Evolutionary conservation across 164 flowering plant genomes (phyloP), one percentile per base, ranked within the genome.

Genomic region (Vitis amurensis): DNA sequence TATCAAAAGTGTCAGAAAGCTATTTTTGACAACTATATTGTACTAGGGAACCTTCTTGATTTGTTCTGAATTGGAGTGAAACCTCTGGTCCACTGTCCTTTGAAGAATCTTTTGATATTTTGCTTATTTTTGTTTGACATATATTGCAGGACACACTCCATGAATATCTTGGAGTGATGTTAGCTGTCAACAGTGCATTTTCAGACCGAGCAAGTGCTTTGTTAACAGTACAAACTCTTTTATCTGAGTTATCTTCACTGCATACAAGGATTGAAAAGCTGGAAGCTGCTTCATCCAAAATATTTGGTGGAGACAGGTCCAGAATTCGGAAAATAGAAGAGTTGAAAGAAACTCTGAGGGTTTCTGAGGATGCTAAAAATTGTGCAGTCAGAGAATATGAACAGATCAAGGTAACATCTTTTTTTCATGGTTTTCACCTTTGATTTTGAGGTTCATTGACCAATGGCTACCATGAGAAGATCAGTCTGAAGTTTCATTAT

Each of bases 261-360:
- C 84, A 89, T 9, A 74, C 80, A 72, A 90, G 78, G 75, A 83
- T 85, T 67, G 99, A 91, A 71, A 93, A 90, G 71, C 92, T 88
- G 65, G 94, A 93, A 78, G 86, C 82, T 80, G 88, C 98, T 68
- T 90, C 98, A 49, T 90, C 94, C 68, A 95, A 89, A 76, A 74
- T 88, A 52, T 95, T 91, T 87, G 99, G 99, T 67, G 98, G 89
- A 44, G 98, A 95, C 81, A 90, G 77, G 70, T 80, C 97, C 49
- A 88, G 91, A 77, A 84, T 83, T 71, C 88, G 83, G 63, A 93
- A 88, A 78, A 58, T 80, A 55, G 97, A 90, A 72, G 95, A 95
- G 79, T 68, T 93, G 69, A 90, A 89, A 71, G 97, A 91, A 79
- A 78, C 92, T 59, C 84, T 86, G 47, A 87, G 79, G 74, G 87